phyloP scores from a whole-genome alignment of 176 grass and related monocot species.

The Oryza coarctata region DNA sequence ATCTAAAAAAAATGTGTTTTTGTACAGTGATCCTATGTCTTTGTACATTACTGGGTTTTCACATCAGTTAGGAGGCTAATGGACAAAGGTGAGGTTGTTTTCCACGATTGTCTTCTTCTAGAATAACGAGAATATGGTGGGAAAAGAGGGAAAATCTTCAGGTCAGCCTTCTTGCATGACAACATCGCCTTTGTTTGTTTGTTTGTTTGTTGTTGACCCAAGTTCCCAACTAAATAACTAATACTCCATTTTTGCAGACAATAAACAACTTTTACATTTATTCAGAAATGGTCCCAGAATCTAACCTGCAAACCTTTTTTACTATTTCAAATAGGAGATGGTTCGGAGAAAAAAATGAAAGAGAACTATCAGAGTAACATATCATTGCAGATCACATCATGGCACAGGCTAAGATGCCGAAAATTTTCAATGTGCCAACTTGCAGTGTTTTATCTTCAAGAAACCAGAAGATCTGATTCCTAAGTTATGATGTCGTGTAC shows the following conservation, averaged over 20 bases:
- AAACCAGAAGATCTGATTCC: conserved; percentile 30
- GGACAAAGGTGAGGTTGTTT: conserved; percentile 38
- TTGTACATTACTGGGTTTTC: background rate
- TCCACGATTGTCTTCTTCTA: conserved; percentile 24
- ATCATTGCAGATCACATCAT: conserved; percentile 15
- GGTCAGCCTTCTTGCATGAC: conserved; percentile 35
- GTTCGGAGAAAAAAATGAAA: background rate
- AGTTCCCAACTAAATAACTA: conserved; percentile 20
- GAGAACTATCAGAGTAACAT: background rate
- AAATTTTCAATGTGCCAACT: background rate
- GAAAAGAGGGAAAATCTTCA: conserved; percentile 18
- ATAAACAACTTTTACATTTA: background rate
- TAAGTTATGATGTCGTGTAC: conserved; percentile 2
- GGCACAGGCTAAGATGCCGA: conserved; percentile 12
- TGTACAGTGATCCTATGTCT: background rate
- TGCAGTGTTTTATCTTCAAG: background rate
- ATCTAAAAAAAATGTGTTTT: background rate
- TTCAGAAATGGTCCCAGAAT: conserved; percentile 5
- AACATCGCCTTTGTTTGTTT: conserved; percentile 19
- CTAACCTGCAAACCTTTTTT: conserved; percentile 29
- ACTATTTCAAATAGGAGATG: conserved; percentile 13
- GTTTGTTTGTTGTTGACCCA: conserved; percentile 31
- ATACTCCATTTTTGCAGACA: conserved; percentile 22
- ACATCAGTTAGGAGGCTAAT: conserved; percentile 24
- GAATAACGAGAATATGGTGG: background rate